Base-by-base conservation (phyloP, 2,329 filamentous ascomycete species). In the Tolypocladium inflatum region DNA sequence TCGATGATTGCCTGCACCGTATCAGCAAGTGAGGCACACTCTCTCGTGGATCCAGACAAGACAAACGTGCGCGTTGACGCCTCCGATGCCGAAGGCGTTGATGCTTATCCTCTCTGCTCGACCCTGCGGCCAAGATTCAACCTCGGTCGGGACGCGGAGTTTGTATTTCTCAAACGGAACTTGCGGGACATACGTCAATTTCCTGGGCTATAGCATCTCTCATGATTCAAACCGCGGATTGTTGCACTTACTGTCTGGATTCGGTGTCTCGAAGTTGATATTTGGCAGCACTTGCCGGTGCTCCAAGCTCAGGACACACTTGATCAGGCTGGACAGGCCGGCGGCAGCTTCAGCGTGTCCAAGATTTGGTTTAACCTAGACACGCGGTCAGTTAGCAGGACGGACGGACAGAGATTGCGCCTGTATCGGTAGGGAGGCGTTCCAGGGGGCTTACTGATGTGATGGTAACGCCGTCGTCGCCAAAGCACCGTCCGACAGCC, bases 81-180 rank as follows among this genome's bases (percentile, higher is more conserved):
- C 74, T 30, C 73, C 75, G 35, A 73, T 74, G 1, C 76, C 76
- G 53, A 78, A 78, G 55, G 68, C 70, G 63, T 77, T 77, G 56
- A 78, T 68, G 59, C 76, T 78, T 55, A 78, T 74, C 17, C 78
- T 72, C 1, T 74, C 70, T 7, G 71, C 63, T 10, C 73, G 71
- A 2, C 63, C 52, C 2, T 63, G 45, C 0, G 74, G 74, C 73
- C 74, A 77, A 2, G 66, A 58, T 0, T 63, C 71, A 19, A 71
- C 64, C 17, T 69, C 61, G 0, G 62, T 63, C 0, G 74, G 70
- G 8, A 72, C 67, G 30, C 30, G 30, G 30, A 33, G 30, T 33
- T 33, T 33, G 30, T 33, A 33, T 33, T 33, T 33, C 30, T 33
- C 30, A 33, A 33, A 33, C 30, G 30, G 30, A 33, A 33, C 30